phyloP scores from a whole-genome alignment of 129 eudicot species.

The Artemisia annua region DNA sequence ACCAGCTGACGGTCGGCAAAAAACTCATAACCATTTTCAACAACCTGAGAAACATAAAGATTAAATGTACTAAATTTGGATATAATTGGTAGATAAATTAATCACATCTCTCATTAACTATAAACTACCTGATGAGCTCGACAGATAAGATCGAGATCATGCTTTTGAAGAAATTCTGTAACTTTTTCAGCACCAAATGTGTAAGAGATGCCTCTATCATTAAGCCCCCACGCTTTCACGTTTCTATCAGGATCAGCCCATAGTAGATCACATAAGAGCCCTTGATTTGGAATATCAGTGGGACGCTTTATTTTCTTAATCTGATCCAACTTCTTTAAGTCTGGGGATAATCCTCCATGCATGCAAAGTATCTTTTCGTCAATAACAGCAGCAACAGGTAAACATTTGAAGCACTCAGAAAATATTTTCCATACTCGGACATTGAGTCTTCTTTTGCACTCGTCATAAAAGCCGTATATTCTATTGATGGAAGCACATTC shows the following conservation, averaged over 20 bases:
- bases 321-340: slow-evolving; percentile 45
- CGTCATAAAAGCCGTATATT: slow-evolving; percentile 49
- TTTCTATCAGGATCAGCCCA: slow-evolving; percentile 57
- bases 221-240: slow-evolving; percentile 47
- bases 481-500: slow-evolving; percentile 54
- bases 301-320: slow-evolving; percentile 44
- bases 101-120: not conserved
- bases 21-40: slow-evolving; percentile 60
- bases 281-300: slow-evolving; percentile 47
- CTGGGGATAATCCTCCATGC: slow-evolving; percentile 61
- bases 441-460: slow-evolving; percentile 50
- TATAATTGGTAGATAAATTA: not conserved
- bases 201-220: slow-evolving; percentile 48
- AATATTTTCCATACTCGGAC: slow-evolving; percentile 49
- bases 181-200: slow-evolving; percentile 48
- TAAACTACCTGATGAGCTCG: slow-evolving; percentile 54
- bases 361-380: slow-evolving; percentile 59
- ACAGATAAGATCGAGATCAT: slow-evolving; percentile 44
- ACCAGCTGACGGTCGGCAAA: slow-evolving; percentile 53
- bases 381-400: slow-evolving; percentile 55
- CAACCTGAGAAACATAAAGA: slow-evolving; percentile 33
- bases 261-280: slow-evolving; percentile 48
- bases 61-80: not conserved
- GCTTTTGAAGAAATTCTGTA: slow-evolving; percentile 47
- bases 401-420: slow-evolving; percentile 47